Base-by-base conservation (phyloP, 169 alveolate species). In the Plasmodium adleri region DNA sequence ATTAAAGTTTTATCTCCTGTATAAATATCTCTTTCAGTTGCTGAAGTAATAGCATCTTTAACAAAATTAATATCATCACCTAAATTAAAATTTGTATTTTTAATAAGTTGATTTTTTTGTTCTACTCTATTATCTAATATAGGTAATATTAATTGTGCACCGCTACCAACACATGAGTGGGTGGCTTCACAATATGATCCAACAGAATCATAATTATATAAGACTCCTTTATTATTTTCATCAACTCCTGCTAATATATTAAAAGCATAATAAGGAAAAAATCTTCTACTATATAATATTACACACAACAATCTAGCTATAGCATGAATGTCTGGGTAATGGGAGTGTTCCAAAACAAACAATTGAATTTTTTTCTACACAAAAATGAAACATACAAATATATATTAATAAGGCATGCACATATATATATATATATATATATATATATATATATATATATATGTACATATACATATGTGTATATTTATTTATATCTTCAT, bases 261-360 rank as follows among this genome's bases (percentile, higher is more conserved):
- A 92, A 97, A 98, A 43, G 99, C 93, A 83, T 98, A 98, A 92
- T 96, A 97, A 17, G 99, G 99, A 95, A 98, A 97, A 95, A 98
- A 98, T 88, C 99, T 93, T 87, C 97, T 90, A 59, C 97, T 94
- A 92, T 98, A 98, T 60, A 98, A 95, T 43, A 98, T 96, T 49
- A 96, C 95, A 13, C 97, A 93, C 24, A 98, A 94, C 71, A 98
- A 88, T 93, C 95, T 97, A 12, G 99, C 98, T 28, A 98, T 91
- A 12, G 94, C 96, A 74, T 93, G 94, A 72, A 96, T 92, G 20
- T 95, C 93, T 49, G 99, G 99, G 71, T 93, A 95, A 92, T 95
- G 95, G 71, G 93, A 93, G 74, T 94, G 97, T 73, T 93, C 94
- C 52, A 91, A 88, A 72, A 93, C 93, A 92, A 97, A 98, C 26